A percentile compares a stretch with the other conserved stretches of the same genome.
Evolutionary conservation across 2,329 filamentous ascomycete genomes (phyloP).

Genomic region (Metarhizium robertsii): DNA sequence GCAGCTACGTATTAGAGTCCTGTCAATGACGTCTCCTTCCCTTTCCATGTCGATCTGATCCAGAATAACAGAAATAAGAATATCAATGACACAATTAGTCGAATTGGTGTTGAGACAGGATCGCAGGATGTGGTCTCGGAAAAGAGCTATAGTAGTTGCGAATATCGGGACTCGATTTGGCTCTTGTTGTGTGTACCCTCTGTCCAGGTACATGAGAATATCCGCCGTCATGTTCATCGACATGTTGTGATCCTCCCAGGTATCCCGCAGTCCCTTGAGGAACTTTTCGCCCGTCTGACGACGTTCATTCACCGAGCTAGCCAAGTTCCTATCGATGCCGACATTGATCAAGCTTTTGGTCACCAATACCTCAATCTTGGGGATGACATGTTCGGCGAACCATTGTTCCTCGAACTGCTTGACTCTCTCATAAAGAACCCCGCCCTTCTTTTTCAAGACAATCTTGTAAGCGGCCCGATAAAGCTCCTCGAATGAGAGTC

Average conservation of each 20-base stretch:
- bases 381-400: conserved; percentile 66
- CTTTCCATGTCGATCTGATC: conserved; percentile 91
- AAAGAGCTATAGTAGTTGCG: conserved; percentile 74
- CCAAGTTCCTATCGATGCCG: conserved; percentile 45
- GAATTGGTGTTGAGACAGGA: conserved; percentile 39
- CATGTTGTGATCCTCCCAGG: conserved; percentile 83
- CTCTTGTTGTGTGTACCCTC: conserved; percentile 64
- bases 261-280: conserved; percentile 61
- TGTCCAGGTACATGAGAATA: conserved; percentile 95
- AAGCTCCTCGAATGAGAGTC: conserved; percentile 87
- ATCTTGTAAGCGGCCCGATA: conserved; percentile 94
- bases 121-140: conserved; percentile 75
- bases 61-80: conserved; percentile 73
- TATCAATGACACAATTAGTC: conserved; percentile 52
- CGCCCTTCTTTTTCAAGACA: conserved; percentile 78
- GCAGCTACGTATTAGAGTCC: conserved; percentile 70
- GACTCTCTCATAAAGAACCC: conserved; percentile 71
- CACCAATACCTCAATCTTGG: conserved; percentile 61
- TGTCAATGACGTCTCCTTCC: conserved; percentile 81
- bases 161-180: conserved; percentile 68
- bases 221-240: conserved; percentile 97
- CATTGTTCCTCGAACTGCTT: conserved; percentile 73
- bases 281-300: conserved; percentile 76
- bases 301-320: conserved; percentile 66
- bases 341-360: conserved; percentile 55